These are phyloP conservation scores for Dothideomycetes sp. DNA, from an alignment of 2,329 filamentous ascomycete genomes.

Conservation along the genomic window DNA sequence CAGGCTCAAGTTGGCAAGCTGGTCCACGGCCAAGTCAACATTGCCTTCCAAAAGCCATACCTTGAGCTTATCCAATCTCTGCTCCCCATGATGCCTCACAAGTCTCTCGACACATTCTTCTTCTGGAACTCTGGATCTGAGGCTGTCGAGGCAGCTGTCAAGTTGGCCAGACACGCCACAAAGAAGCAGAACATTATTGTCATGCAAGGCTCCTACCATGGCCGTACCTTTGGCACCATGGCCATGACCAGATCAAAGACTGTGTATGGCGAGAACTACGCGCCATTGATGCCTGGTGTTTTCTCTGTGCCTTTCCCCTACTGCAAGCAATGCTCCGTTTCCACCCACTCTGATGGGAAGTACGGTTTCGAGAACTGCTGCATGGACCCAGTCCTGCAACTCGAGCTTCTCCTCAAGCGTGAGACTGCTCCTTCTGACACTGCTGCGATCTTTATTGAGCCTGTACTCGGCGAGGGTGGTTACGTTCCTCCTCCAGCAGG, in stretches of 20 bases:
- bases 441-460: constrained; percentile 25
- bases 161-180: constrained; percentile 25
- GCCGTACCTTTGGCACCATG: constrained; percentile 26
- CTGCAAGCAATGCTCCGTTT: constrained; percentile 25
- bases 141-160: constrained; percentile 25
- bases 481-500: constrained; percentile 22
- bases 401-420: constrained; percentile 24
- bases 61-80: constrained; percentile 23
- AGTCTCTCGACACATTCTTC: constrained; percentile 27
- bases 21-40: constrained; percentile 30
- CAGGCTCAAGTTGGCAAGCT: constrained; percentile 25
- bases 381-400: constrained; percentile 25
- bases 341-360: constrained; percentile 17
- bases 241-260: constrained; percentile 26
- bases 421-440: constrained; percentile 25
- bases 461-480: constrained; percentile 25
- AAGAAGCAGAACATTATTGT: constrained; percentile 28
- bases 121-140: constrained; percentile 29
- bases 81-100: constrained; percentile 25
- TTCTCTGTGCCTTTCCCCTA: constrained; percentile 28
- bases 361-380: constrained; percentile 27
- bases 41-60: constrained; percentile 29
- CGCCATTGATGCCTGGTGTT: constrained; percentile 27
- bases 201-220: constrained; percentile 27
- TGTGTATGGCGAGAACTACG: constrained; percentile 21